Evolutionary conservation across 2,329 filamentous ascomycete species (phyloP).

Genomic region (Calonectria hawksworthii): DNA sequence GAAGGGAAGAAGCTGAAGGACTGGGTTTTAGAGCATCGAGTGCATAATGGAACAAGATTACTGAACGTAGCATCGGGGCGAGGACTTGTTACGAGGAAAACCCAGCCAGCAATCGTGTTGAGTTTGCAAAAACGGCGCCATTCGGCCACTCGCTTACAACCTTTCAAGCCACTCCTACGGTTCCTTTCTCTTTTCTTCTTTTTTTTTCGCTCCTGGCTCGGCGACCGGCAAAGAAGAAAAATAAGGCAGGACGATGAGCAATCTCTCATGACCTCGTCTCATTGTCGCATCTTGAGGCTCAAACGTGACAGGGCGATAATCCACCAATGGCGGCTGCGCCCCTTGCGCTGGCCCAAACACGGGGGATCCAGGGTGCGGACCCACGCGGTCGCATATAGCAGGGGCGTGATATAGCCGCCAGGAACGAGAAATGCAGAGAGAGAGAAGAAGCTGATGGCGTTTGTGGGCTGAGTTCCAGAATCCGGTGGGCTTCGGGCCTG

Average conservation of each 20-base stretch:
- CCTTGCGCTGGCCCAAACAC: slow-evolving; percentile 48
- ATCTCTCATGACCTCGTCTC: slow-evolving; percentile 21
- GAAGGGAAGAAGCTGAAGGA: background rate
- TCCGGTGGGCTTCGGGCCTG: slow-evolving; percentile 45
- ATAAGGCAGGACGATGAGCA: slow-evolving; percentile 20
- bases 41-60: background rate
- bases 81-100: background rate
- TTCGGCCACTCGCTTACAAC: background rate
- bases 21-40: background rate
- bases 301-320: slow-evolving; percentile 41
- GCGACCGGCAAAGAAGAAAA: background rate
- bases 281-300: slow-evolving; percentile 43
- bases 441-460: background rate
- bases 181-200: background rate
- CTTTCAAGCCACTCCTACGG: background rate
- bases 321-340: slow-evolving; percentile 43
- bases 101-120: background rate
- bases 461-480: slow-evolving; percentile 42
- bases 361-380: slow-evolving; percentile 18
- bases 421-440: background rate
- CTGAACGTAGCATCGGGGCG: background rate
- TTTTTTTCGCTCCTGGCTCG: background rate
- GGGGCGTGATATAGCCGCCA: background rate
- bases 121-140: background rate
- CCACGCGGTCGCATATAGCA: background rate